These are phyloP conservation scores for Acer negundo DNA, from an alignment of 345 rosid species.

Conservation along the genomic window DNA sequence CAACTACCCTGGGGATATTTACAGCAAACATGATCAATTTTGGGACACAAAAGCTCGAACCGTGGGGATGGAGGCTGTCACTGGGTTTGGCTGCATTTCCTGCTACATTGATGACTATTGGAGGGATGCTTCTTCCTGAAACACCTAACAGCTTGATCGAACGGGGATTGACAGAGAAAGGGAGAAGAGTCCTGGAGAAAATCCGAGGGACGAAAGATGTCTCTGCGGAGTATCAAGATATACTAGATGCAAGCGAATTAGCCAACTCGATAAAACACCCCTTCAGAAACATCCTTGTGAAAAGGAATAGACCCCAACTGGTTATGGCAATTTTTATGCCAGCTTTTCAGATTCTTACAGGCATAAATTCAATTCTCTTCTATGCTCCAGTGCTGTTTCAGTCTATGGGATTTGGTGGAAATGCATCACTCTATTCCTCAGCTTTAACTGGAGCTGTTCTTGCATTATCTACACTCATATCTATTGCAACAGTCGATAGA, in stretches of 20 bases:
- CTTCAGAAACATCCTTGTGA: constrained; percentile 74
- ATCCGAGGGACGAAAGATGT: constrained; percentile 77
- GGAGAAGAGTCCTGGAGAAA: constrained; percentile 62
- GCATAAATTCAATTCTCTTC: constrained; percentile 90
- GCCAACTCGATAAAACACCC: constrained; percentile 88
- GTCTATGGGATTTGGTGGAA: constrained; percentile 83
- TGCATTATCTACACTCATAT: constrained; percentile 72
- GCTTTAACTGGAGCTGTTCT: constrained; percentile 95
- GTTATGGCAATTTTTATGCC: constrained; percentile 88
- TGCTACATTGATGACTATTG: constrained; percentile 76
- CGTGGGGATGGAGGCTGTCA: constrained; percentile 99
- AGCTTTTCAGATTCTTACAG: constrained; percentile 85
- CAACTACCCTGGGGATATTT: constrained; percentile 85
- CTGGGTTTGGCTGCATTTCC: constrained; percentile 88
- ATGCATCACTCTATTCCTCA: constrained; percentile 87
- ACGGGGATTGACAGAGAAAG: constrained; percentile 57
- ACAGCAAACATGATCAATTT: constrained; percentile 91
- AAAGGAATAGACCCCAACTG: constrained; percentile 74
- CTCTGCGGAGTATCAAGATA: constrained; percentile 79
- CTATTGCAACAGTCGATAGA: constrained; percentile 76
- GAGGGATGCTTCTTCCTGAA: constrained; percentile 76
- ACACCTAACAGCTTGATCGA: constrained; percentile 93
- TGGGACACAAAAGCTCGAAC: constrained; percentile 74
- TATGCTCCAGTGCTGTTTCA: constrained; percentile 92
- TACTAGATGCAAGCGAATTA: constrained; percentile 82